These are phyloP conservation scores for Pisolithus orientalis DNA, from an alignment of 768 basidiomycete genomes.

Conservation along the genomic window DNA sequence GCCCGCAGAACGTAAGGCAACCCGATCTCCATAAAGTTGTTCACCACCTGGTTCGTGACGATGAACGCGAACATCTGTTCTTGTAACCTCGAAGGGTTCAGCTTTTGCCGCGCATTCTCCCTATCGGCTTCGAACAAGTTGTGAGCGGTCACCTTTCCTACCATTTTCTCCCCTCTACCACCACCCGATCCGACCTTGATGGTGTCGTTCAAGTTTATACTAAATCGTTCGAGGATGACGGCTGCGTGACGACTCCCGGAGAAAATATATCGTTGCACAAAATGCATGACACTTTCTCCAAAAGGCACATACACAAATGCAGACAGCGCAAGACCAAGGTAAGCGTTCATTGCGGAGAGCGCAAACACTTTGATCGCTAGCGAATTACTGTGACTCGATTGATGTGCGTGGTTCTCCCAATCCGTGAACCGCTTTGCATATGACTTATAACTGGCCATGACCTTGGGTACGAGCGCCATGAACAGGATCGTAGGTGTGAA, in stretches of 20 bases:
- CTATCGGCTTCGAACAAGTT: constrained; percentile 48
- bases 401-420: constrained; percentile 90
- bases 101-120: constrained; percentile 45
- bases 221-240: constrained; percentile 16
- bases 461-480: constrained; percentile 69
- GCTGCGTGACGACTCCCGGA: constrained; percentile 16
- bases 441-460: constrained; percentile 67
- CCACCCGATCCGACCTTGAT: constrained; percentile 23
- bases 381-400: constrained; percentile 68
- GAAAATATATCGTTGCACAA: constrained; percentile 31
- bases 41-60: constrained; percentile 82
- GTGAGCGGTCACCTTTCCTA: constrained; percentile 11
- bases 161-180: constrained; percentile 6
- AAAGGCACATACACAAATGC: constrained; percentile 96
- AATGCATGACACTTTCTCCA: constrained; percentile 74
- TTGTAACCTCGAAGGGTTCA: constrained; percentile 65
- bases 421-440: constrained; percentile 65
- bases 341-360: constrained; percentile 83
- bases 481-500: constrained; percentile 84
- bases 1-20: constrained; percentile 72
- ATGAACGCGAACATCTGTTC: constrained; percentile 92
- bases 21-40: constrained; percentile 72
- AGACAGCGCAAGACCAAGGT: constrained; percentile 86
- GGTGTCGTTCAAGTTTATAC: constrained; percentile 22
- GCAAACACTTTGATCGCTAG: constrained; percentile 90